Percentiles rank a stretch among this genome's conserved stretches.
phyloP scores from a whole-genome alignment of 2,329 filamentous ascomycete species.

The Thielaviopsis euricoi region DNA sequence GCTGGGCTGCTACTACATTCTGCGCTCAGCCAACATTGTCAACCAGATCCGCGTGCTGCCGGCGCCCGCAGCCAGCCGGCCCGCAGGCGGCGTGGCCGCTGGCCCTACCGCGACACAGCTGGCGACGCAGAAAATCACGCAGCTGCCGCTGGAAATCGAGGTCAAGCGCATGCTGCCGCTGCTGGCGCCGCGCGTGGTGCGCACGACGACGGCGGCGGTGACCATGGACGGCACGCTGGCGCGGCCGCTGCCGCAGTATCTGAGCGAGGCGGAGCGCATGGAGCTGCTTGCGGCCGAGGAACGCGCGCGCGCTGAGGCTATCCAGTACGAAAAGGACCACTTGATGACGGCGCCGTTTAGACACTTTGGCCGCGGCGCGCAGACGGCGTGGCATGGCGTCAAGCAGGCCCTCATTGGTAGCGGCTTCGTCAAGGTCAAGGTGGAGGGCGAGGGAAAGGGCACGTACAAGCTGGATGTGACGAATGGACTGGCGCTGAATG shows the following conservation, averaged over 20 bases:
- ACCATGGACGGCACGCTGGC: constrained; percentile 21
- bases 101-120: constrained; percentile 13
- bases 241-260: constrained; percentile 22
- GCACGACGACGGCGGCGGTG: constrained; percentile 21
- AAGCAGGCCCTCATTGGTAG: constrained; percentile 37
- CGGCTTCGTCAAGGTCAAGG: constrained; percentile 34
- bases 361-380: constrained; percentile 26
- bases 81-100: constrained; percentile 5
- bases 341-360: constrained; percentile 42
- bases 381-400: constrained; percentile 27
- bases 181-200: constrained; percentile 26
- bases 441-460: constrained; percentile 19
- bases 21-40: constrained; percentile 41
- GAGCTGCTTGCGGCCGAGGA: constrained; percentile 22
- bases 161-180: constrained; percentile 34
- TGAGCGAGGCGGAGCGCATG: constrained; percentile 20
- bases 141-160: constrained; percentile 35
- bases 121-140: constrained; percentile 13
- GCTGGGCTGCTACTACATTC: constrained; percentile 42
- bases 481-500: constrained; percentile 40
- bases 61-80: constrained; percentile 12
- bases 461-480: constrained; percentile 42
- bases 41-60: constrained; percentile 39
- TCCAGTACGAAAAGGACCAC: constrained; percentile 37
- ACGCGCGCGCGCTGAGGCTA: constrained; percentile 22